phyloP scores from a whole-genome alignment of 129 eudicot species.

The Ambrosia artemisiifolia region DNA sequence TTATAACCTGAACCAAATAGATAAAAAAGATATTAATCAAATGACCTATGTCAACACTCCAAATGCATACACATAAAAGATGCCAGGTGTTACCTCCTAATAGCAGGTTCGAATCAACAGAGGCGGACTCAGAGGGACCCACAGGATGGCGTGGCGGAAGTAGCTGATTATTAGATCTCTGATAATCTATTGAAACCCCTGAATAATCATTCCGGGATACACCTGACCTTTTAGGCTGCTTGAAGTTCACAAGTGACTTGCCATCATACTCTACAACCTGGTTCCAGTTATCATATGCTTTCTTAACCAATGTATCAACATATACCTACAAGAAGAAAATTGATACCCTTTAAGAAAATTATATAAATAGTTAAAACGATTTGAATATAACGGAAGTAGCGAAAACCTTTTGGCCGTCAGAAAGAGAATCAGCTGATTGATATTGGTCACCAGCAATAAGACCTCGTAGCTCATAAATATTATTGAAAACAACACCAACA shows the following conservation, averaged over 20 bases:
- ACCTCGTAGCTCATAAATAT: constrained; percentile 81
- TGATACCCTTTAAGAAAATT: background rate
- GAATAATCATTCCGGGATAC: constrained; percentile 45
- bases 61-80: background rate
- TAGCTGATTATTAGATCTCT: constrained; percentile 50
- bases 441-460: constrained; percentile 74
- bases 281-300: constrained; percentile 87
- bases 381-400: background rate
- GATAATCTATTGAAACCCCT: constrained; percentile 47
- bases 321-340: constrained; percentile 41
- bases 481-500: constrained; percentile 76
- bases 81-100: constrained; percentile 44
- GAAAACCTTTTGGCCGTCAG: constrained; percentile 77
- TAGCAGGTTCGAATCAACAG: constrained; percentile 52
- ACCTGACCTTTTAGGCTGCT: constrained; percentile 55
- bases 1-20: constrained; percentile 53
- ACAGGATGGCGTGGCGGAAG: constrained; percentile 42
- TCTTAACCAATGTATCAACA: constrained; percentile 75
- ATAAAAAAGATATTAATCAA: background rate
- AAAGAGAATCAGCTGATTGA: constrained; percentile 62
- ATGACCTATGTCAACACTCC: background rate
- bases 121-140: constrained; percentile 43
- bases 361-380: background rate
- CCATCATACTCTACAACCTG: constrained; percentile 94
- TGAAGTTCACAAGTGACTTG: constrained; percentile 56